Evolutionary conservation across 2,329 filamentous ascomycete genomes (phyloP).

Genomic region (Akanthomyces lecanii): DNA sequence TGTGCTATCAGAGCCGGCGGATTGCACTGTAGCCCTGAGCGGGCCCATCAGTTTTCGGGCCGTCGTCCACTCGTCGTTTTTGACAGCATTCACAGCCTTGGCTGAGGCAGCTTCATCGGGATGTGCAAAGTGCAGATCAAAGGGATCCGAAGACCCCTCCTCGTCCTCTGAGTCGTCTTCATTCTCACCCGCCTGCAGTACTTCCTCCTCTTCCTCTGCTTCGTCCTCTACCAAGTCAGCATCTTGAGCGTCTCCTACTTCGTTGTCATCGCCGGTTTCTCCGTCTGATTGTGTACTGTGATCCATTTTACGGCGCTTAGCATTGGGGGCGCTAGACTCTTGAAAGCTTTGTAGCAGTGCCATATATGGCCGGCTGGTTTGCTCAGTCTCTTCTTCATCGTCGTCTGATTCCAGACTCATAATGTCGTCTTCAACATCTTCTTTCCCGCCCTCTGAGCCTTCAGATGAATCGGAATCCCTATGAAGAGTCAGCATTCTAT

Average conservation of each 20-base stretch:
- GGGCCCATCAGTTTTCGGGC: constrained; percentile 44
- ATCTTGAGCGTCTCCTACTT: constrained; percentile 34
- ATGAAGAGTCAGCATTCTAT: background rate
- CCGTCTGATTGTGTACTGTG: constrained; percentile 19
- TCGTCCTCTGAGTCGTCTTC: constrained; percentile 46
- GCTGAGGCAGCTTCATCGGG: constrained; percentile 59
- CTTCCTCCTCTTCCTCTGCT: constrained; percentile 42
- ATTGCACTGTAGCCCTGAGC: constrained; percentile 44
- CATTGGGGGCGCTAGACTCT: constrained; percentile 40
- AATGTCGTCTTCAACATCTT: constrained; percentile 34
- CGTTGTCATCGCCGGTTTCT: constrained; percentile 22
- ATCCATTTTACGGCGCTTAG: constrained; percentile 56
- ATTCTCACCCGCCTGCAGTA: constrained; percentile 24
- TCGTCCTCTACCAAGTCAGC: constrained; percentile 30
- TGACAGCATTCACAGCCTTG: constrained; percentile 46
- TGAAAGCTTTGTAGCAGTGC: constrained; percentile 55
- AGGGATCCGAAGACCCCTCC: constrained; percentile 62
- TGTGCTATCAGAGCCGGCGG: constrained; percentile 38
- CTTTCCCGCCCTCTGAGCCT: constrained; percentile 27
- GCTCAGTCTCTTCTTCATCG: constrained; percentile 43
- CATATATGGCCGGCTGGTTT: constrained; percentile 48
- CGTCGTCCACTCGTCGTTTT: constrained; percentile 48
- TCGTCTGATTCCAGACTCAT: constrained; percentile 39
- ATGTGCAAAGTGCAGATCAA: constrained; percentile 72
- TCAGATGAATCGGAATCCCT: constrained; percentile 20